These are phyloP conservation scores for Nannochloropsis limnetica DNA, from an alignment of 352 stramenopile genomes.

Conservation along the genomic window DNA sequence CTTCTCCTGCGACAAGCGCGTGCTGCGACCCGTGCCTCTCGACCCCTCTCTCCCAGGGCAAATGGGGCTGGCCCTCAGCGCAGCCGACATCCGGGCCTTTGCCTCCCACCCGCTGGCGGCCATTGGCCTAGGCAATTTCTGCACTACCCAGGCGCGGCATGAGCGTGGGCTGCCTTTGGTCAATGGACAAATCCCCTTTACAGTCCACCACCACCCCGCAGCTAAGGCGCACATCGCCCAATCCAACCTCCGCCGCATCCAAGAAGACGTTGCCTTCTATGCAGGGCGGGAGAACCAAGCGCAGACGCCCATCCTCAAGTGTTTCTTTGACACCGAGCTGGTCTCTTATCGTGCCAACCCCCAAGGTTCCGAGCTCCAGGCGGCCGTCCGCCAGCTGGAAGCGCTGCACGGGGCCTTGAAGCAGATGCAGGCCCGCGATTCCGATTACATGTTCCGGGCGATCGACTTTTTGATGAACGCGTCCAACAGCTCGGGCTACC, in stretches of 20 bases:
- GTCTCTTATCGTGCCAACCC: background rate
- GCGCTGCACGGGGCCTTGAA: background rate
- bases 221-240: conserved; percentile 49
- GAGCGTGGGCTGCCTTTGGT: background rate
- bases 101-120: background rate
- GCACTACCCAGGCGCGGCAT: conserved; percentile 3
- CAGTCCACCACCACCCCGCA: conserved; percentile 18
- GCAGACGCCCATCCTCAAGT: background rate
- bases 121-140: conserved; percentile 15
- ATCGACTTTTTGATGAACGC: conserved; percentile 17
- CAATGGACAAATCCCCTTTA: conserved; percentile 33
- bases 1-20: conserved; percentile 34
- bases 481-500: conserved; percentile 33
- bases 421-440: conserved; percentile 27
- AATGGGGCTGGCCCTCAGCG: conserved; percentile 22
- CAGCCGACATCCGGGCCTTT: background rate
- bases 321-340: conserved; percentile 10
- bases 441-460: conserved; percentile 9
- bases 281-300: conserved; percentile 2
- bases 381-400: conserved; percentile 6
- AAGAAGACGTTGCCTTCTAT: conserved; percentile 47
- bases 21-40: conserved; percentile 23
- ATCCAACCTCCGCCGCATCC: conserved; percentile 45
- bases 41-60: background rate
- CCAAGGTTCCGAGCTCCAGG: background rate